Base-by-base conservation (phyloP, 2,329 filamentous ascomycete species). In the Kalmusia sp. region DNA sequence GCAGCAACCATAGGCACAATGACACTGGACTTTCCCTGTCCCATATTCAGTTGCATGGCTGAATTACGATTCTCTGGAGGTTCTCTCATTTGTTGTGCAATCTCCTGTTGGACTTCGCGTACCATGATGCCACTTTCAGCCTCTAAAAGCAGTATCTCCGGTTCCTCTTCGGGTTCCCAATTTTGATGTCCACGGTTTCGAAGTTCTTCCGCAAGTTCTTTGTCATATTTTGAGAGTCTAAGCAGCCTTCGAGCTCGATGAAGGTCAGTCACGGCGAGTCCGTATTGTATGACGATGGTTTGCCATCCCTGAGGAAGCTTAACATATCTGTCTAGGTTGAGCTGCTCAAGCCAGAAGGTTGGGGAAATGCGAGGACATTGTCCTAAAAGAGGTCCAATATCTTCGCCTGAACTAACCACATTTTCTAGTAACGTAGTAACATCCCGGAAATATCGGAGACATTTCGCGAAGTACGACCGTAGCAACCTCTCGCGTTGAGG, bases 91-190 rank as follows among this genome's bases (percentile, higher is more conserved):
- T 80, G 64, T 0, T 51, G 38, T 0, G 87, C 84, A 44, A 91
- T 85, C 2, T 81, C 65, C 2, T 81, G 76, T 62, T 91, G 87
- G 0, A 84, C 80, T 0, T 77, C 64, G 0, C 89, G 81, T 7
- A 92, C 85, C 7, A 86, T 63, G 1, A 91, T 77, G 1, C 81
- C 79, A 28, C 79, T 84, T 48, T 91, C 87, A 1, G 87, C 75
- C 64, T 91, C 87, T 0, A 91, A 54, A 0, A 92, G 71, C 0
- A 91, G 73, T 54, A 78, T 85, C 19, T 91, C 87, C 0, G 87
- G 86, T 31, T 77, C 72, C 0, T 82, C 54, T 0, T 64, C 8
- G 0, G 82, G 80, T 5, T 80, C 60, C 85, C 87, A 90, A 8
- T 81, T 83, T 1, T 63, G 58, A 55, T 87, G 85, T 0, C 86